Base-by-base conservation (phyloP, 805 yeast genomes). In the Nakazawaea laoshanensis region DNA sequence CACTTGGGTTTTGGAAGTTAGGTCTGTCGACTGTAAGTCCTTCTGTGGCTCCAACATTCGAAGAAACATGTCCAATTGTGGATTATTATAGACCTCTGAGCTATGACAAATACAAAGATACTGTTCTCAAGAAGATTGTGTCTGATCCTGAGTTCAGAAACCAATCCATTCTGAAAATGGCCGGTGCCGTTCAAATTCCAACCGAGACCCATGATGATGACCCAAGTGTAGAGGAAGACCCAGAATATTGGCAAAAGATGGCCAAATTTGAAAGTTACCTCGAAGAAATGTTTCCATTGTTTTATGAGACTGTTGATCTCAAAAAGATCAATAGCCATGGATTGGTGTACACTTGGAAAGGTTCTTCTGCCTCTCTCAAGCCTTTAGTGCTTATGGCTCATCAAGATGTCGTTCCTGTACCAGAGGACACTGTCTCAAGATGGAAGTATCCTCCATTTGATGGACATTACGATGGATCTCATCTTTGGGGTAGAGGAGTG, bases 151-250 rank as follows among this genome's bases (percentile, higher is more conserved):
- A 34, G 1, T 70, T 56, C 43, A 55, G 61, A 35, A 47, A 57
- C 24, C 44, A 43, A 16, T 64, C 80, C 1, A 65, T 67, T 13
- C 47, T 45, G 8, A 68, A 62, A 42, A 58, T 76, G 36, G 53
- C 70, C 7, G 74, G 70, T 4, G 83, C 89, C 1, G 67, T 83
- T 15, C 65, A 65, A 46, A 64, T 81, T 37, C 76, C 77, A 26
- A 81, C 94, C 1, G 77, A 71, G 40, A 64, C 75, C 11, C 65
- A 53, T 39, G 94, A 85, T 48, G 66, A 63, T 15, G 57, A 52
- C 33, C 70, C 71, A 6, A 33, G 36, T 11, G 73, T 74, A 5
- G 63, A 55, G 9, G 68, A 67, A 7, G 74, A 73, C 27, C 63
- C 63, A 12, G 61, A 65, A 21, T 75, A 77, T 64, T 59, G 61